Base-by-base conservation (phyloP, 225 moss, liverwort and hornwort genomes). In the Pseudoscleropodium purum region DNA sequence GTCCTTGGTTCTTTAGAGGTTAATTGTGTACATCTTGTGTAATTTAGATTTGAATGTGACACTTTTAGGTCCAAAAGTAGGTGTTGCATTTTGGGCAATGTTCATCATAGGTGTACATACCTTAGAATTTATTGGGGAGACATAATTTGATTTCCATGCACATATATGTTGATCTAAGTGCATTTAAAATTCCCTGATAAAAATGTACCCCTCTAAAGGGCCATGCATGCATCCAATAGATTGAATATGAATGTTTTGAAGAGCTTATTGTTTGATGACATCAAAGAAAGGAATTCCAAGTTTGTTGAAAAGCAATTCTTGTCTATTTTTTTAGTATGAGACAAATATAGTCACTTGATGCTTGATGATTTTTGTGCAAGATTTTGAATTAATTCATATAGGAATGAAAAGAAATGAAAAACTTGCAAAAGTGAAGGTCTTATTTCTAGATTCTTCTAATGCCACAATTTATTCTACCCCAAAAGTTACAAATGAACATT, bases 91-190 rank as follows among this genome's bases (percentile, higher is more conserved):
- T 70, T 4, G 70, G 25, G 4, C 7, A 4, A n/a, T n/a, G 13
- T n/a, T 68, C 4, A n/a, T 23, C 7, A 37, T 1, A n/a, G 2
- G 13, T n/a, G 12, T n/a, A n/a, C 0, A 7, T 69, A 69, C 13
- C 7, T 69, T 69, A 24, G 7, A 12, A n/a, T 69, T 69, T 69
- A 13, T 69, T 69, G 13, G 0, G 4, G 7, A 21, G 7, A 4
- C 24, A 39, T n/a, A 24, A 69, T 69, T n/a, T 69, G 23, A n/a
- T n/a, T 69, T 69, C 0, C 1, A 0, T n/a, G 24, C 13, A 39
- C 37, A 20, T 3, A 11, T 11, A 67, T 9, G 18, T n/a, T n/a
- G 59, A 59, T 69, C 1, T 0, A n/a, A 39, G 24, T n/a, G 24
- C n/a, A 69, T n/a, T 33, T 23, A n/a, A 8, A 70, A n/a, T 21